Conservation (phyloP, 768 basidiomycete genomes). For the Crepidotus variabilis region DNA sequence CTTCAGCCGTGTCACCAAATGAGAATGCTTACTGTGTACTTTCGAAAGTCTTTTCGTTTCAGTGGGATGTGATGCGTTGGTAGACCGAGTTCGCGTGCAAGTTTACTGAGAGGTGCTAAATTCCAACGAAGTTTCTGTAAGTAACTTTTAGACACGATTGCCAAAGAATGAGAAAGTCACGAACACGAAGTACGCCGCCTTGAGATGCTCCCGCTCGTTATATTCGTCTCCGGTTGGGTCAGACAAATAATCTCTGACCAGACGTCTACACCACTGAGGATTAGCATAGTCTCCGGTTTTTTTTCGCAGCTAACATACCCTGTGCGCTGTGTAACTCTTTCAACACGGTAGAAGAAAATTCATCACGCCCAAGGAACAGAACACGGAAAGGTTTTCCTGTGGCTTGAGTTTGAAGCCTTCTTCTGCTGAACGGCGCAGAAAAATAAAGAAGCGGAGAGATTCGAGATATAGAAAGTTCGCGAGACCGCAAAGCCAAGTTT, state of each 20-base stretch:
- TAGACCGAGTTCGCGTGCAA: constrained; percentile 51
- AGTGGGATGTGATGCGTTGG: constrained; percentile 59
- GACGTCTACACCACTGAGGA: constrained; percentile 53
- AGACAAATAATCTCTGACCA: constrained; percentile 52
- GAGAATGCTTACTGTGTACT: constrained; percentile 50
- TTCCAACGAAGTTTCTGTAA: neutral
- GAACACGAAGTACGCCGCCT: neutral
- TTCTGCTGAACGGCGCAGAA: no score
- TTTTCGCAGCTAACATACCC: constrained; percentile 39
- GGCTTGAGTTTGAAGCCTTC: no score
- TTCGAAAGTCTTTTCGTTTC: constrained; percentile 49
- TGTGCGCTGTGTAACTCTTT: constrained; percentile 54
- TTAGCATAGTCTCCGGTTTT: constrained; percentile 1
- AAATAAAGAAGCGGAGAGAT: no score
- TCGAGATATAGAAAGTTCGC: no score
- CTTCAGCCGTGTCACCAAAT: constrained; percentile 2
- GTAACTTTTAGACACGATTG: neutral
- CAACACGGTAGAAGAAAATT: constrained; percentile 79
- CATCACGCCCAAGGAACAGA: constrained; percentile 85
- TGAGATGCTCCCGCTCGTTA: neutral
- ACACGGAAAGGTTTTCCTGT: constrained; percentile 64
- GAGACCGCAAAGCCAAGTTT: no score
- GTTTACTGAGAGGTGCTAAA: constrained; percentile 66
- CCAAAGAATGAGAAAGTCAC: neutral
- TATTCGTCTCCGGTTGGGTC: constrained; percentile 58